Conservation (phyloP, 805 yeast genomes). For the Zygoascus tannicola region DNA sequence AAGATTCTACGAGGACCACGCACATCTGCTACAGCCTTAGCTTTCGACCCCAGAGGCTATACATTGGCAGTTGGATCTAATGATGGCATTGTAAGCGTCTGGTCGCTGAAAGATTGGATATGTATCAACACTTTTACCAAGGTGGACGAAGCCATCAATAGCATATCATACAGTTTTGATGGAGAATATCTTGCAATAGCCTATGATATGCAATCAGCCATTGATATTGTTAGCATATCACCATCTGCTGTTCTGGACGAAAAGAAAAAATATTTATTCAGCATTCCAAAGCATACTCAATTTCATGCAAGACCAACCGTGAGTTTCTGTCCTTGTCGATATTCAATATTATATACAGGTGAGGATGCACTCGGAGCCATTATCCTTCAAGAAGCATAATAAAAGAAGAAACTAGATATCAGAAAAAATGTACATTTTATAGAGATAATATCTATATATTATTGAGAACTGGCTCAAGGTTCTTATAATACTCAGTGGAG, state of each 20-base stretch:
- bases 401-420: not conserved
- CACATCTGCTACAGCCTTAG: conserved; percentile 39
- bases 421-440: not conserved
- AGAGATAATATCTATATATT: conserved; percentile 8
- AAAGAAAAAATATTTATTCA: conserved; percentile 19
- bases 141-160: conserved; percentile 32
- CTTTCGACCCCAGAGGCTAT: conserved; percentile 45
- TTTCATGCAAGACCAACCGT: conserved; percentile 23
- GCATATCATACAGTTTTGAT: conserved; percentile 36
- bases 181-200: conserved; percentile 39
- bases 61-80: conserved; percentile 45
- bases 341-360: conserved; percentile 24
- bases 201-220: conserved; percentile 34
- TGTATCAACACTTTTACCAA: conserved; percentile 31
- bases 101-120: conserved; percentile 37
- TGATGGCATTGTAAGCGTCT: conserved; percentile 47
- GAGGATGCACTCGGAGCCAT: conserved; percentile 17
- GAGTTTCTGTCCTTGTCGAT: conserved; percentile 27
- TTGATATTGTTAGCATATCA: conserved; percentile 33
- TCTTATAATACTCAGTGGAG: conserved; percentile 41
- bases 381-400: conserved; percentile 5
- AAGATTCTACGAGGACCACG: conserved; percentile 37
- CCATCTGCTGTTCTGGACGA: not conserved
- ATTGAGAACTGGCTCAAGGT: conserved; percentile 30
- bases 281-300: conserved; percentile 14